Evolutionary conservation across 441 rosid species (phyloP).

Genomic region (Jatropha multifida): DNA sequence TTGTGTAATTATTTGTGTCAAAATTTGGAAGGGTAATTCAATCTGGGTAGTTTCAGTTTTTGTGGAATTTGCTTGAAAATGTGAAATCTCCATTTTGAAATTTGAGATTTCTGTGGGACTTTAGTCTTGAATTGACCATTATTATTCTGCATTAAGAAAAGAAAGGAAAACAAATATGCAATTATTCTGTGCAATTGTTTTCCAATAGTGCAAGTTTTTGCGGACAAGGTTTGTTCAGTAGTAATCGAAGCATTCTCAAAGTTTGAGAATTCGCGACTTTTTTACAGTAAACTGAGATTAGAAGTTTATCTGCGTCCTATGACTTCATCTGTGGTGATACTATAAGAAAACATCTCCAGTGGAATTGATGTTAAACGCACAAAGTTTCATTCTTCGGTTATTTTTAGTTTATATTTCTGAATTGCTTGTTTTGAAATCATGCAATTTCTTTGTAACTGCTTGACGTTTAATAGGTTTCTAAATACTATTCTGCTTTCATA

Average conservation of each 20-base stretch:
- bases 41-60: constrained; percentile 11
- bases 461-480: not conserved
- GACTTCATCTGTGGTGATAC: not conserved
- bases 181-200: not conserved
- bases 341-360: too few relatives aligned
- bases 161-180: not conserved
- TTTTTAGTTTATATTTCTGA: too few relatives aligned
- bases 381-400: too few relatives aligned
- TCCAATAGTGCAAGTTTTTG: not conserved
- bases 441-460: not conserved
- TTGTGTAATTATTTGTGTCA: not conserved
- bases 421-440: not conserved
- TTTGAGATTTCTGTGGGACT: not conserved
- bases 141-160: not conserved
- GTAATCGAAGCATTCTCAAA: not conserved
- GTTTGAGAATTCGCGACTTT: not conserved
- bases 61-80: constrained; percentile 4
- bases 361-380: too few relatives aligned
- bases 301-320: too few relatives aligned
- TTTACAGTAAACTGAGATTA: too few relatives aligned
- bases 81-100: not conserved
- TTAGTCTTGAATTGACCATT: not conserved
- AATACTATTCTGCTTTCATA: not conserved
- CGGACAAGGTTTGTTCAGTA: not conserved
- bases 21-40: not conserved